phyloP scores from a whole-genome alignment of 1,284 basidiomycete species.

The Malassezia arunalokei region DNA sequence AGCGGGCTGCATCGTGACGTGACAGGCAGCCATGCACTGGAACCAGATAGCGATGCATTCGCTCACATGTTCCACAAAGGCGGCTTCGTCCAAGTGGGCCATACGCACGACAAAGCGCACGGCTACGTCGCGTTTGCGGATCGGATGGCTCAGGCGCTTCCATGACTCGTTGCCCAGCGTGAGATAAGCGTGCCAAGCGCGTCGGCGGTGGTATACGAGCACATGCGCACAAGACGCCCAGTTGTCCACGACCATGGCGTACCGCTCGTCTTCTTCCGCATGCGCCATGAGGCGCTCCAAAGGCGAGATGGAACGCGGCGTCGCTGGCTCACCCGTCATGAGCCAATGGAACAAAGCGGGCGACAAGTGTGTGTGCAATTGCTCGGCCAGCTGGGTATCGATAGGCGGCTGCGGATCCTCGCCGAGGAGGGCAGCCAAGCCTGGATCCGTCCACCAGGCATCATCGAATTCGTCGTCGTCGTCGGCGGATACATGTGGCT shows the following conservation, averaged over 20 bases:
- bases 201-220: slow-evolving; percentile 54
- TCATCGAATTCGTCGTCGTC: slow-evolving; percentile 52
- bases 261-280: slow-evolving; percentile 43
- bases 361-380: slow-evolving; percentile 53
- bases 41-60: slow-evolving; percentile 32
- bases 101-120: slow-evolving; percentile 60
- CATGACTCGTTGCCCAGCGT: slow-evolving; percentile 55
- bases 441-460: slow-evolving; percentile 51
- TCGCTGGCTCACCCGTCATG: slow-evolving; percentile 39
- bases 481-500: slow-evolving; percentile 17
- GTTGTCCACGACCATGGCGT: slow-evolving; percentile 58
- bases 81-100: slow-evolving; percentile 54
- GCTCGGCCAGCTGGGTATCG: slow-evolving; percentile 48
- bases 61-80: slow-evolving; percentile 16
- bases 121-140: slow-evolving; percentile 56
- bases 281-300: slow-evolving; percentile 25
- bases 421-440: slow-evolving; percentile 47
- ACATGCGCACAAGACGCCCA: slow-evolving; percentile 66
- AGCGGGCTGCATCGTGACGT: slow-evolving; percentile 22
- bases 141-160: slow-evolving; percentile 53
- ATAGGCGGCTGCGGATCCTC: slow-evolving; percentile 42
- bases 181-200: slow-evolving; percentile 61
- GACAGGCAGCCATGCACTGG: slow-evolving; percentile 23
- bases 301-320: slow-evolving; percentile 14
- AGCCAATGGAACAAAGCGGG: slow-evolving; percentile 57